Conservation (phyloP, 768 basidiomycete genomes). For the Galerina marginata region DNA sequence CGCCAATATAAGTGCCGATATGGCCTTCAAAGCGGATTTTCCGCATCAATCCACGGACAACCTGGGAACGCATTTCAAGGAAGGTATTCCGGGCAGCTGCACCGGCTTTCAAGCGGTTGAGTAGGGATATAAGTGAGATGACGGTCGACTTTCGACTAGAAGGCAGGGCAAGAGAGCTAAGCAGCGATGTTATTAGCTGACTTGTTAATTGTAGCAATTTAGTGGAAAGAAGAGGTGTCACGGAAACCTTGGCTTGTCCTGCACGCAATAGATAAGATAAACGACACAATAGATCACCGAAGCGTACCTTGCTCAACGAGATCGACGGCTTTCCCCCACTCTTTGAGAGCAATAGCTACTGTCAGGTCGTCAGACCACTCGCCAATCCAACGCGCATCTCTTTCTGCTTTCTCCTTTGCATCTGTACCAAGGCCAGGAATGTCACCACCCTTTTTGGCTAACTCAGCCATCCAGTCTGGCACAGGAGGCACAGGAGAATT, state of each 20-base stretch:
- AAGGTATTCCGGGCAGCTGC: slow-evolving; percentile 84
- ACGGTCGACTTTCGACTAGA: slow-evolving; percentile 79
- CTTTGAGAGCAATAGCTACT: slow-evolving; percentile 86
- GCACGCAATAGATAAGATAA: neutral
- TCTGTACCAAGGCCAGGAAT: slow-evolving; percentile 48
- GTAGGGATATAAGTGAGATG: slow-evolving; percentile 71
- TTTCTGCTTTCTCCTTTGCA: slow-evolving; percentile 77
- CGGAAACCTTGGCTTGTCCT: slow-evolving; percentile 69
- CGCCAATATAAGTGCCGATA: slow-evolving; percentile 82
- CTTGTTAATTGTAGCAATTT: slow-evolving; percentile 73
- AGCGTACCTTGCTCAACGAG: slow-evolving; percentile 81
- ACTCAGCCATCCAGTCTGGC: slow-evolving; percentile 80
- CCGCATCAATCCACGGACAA: slow-evolving; percentile 79
- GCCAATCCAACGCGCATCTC: slow-evolving; percentile 84
- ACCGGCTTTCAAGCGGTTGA: slow-evolving; percentile 77
- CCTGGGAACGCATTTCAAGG: slow-evolving; percentile 74
- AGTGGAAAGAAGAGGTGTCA: slow-evolving; percentile 54
- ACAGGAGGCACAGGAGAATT: slow-evolving; percentile 55
- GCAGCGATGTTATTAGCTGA: slow-evolving; percentile 70
- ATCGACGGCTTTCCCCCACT: slow-evolving; percentile 87
- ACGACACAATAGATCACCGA: slow-evolving; percentile 3
- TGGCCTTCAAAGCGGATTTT: slow-evolving; percentile 92
- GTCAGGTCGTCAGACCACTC: slow-evolving; percentile 93
- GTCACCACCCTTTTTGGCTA: slow-evolving; percentile 61
- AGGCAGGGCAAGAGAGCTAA: slow-evolving; percentile 75